phyloP scores from a whole-genome alignment of 1,139 yeast genomes.

The Geotrichum citri-aurantii region DNA sequence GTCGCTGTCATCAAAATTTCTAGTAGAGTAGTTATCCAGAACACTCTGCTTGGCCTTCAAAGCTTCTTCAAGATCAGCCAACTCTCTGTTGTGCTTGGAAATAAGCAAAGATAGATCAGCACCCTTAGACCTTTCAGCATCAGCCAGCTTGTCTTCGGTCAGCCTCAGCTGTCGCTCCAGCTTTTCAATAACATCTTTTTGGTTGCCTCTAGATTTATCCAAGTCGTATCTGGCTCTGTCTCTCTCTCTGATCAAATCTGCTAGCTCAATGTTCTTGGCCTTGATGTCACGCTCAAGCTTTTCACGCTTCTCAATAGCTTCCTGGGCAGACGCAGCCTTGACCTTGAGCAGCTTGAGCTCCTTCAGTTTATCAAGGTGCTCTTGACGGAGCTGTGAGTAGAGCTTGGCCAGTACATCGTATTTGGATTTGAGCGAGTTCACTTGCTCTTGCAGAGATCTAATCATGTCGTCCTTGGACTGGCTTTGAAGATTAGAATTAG shows the following conservation, averaged over 20 bases:
- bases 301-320: constrained; percentile 80
- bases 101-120: constrained; percentile 58
- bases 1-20: constrained; percentile 30
- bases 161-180: constrained; percentile 63
- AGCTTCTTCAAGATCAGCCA: constrained; percentile 37
- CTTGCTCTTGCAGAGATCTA: constrained; percentile 65
- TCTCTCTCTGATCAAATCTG: constrained; percentile 83
- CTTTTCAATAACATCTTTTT: constrained; percentile 61
- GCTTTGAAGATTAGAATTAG: constrained; percentile 67
- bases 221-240: constrained; percentile 83
- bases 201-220: constrained; percentile 63
- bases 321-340: constrained; percentile 89
- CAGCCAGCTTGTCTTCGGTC: constrained; percentile 53
- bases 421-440: constrained; percentile 73
- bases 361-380: constrained; percentile 73
- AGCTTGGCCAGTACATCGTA: constrained; percentile 86
- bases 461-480: constrained; percentile 74
- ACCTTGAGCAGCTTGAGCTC: constrained; percentile 82
- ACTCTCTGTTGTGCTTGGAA: constrained; percentile 52
- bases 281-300: constrained; percentile 77
- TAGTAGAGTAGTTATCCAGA: constrained; percentile 29
- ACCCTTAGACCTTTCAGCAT: constrained; percentile 61
- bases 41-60: constrained; percentile 37
- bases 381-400: constrained; percentile 87
- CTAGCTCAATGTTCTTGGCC: constrained; percentile 79